A percentile compares a stretch with the other conserved stretches of the same genome.
phyloP scores from a whole-genome alignment of 1,284 basidiomycete species.

The Heterobasidion irregulare region DNA sequence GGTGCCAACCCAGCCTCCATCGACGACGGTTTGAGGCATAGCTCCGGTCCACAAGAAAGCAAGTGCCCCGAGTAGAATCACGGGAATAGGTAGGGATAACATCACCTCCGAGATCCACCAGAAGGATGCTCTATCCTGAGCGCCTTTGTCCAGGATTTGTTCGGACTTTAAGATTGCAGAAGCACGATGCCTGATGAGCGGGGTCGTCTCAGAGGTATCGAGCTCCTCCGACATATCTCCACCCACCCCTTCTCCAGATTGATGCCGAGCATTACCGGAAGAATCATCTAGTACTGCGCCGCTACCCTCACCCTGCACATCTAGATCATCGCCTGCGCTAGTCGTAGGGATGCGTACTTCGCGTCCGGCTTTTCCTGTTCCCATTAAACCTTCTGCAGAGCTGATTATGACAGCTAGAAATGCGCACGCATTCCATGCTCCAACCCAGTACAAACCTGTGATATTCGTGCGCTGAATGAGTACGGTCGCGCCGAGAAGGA shows the following conservation, averaged over 20 bases:
- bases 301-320: constrained; percentile 1
- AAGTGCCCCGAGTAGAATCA: constrained; percentile 51
- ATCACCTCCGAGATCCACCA: constrained; percentile 63
- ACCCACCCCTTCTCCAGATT: not conserved
- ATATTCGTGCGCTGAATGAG: constrained; percentile 15
- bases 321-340: constrained; percentile 6
- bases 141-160: constrained; percentile 5
- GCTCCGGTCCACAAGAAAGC: constrained; percentile 39
- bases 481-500: constrained; percentile 23
- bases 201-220: constrained; percentile 40
- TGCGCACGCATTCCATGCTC: constrained; percentile 44
- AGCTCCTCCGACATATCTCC: constrained; percentile 12
- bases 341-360: constrained; percentile 1
- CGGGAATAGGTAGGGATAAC: constrained; percentile 46
- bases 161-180: not conserved
- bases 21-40: constrained; percentile 51
- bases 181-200: constrained; percentile 26
- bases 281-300: not conserved
- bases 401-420: constrained; percentile 40
- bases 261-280: not conserved
- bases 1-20: constrained; percentile 39
- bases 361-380: constrained; percentile 14
- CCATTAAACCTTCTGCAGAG: constrained; percentile 27
- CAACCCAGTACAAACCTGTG: constrained; percentile 25
- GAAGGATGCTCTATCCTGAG: constrained; percentile 27